Evolutionary conservation across 2,329 filamentous ascomycete species (phyloP), one percentile per base, ranked within the genome.

Genomic region (Huntiella savannae): DNA sequence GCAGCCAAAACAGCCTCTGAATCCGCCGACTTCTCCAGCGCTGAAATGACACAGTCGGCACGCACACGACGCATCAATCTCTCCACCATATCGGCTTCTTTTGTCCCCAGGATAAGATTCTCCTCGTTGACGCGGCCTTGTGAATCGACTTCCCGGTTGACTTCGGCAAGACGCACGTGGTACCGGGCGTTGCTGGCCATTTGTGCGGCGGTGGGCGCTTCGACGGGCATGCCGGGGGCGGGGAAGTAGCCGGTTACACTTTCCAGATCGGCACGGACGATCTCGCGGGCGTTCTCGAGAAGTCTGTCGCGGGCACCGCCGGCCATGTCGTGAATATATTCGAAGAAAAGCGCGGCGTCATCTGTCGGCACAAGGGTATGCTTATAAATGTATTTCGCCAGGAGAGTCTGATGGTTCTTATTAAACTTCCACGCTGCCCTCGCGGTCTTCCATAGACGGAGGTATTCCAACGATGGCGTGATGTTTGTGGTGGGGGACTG

Each of bases 381-480:
- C 53, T 82, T 77, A 58, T 92, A 83, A 40, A 82, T 64, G 64
- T 92, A 77, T 60, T 91, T 88, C 57, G 95, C 73, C 10, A 95
- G 68, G 54, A 83, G 75, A 46, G 79, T 83, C 61, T 95, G 87
- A 57, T 85, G 77, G 54, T 85, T 87, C 65, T 95, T 95, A 66
- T 92, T 93, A 67, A 95, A 96, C 61, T 94, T 95, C 88, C 88
- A 96, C 54, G 68, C 68, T 7, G 70, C 66, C 49, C 77, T 77
- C 50, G 77, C 71, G 47, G 70, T 71, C 61, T 82, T 70, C 70
- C 86, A 94, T 57, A 79, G 75, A 40, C 69, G 69, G 39, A 95
- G 71, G 59, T 95, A 95, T 45, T 74, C 69, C 12, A 92, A 68
- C 49, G 85, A 79, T 11, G 78, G 71, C 40, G 73, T 69, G 47